Evolutionary conservation across 169 alveolate genomes (phyloP), one percentile per base, ranked within the genome.

Genomic region (Plasmodium coatneyi): DNA sequence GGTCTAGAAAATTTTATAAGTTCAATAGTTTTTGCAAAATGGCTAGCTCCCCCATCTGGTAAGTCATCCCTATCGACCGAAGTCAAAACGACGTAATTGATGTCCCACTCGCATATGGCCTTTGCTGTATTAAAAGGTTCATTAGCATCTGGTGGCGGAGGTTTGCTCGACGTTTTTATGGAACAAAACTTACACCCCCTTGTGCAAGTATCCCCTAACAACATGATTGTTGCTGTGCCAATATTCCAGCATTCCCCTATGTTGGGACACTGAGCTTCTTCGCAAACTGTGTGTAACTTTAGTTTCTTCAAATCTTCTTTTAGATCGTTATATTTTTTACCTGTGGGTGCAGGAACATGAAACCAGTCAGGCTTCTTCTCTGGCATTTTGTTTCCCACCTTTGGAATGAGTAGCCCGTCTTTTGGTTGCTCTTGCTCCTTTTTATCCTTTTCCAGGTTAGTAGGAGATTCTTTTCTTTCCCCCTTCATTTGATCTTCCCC

Each of bases 261-360:
- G 84, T 96, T 96, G 10, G 97, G 97, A 72, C 97, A 96, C 82
- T 96, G 92, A n/a, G 97, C 97, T 90, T 95, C 96, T 71, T 95
- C 96, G 54, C 97, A 96, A 16, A 96, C 97, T 81, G 96, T 95
- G 54, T 95, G 96, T 12, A 95, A 86, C 46, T 92, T 87, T 28
- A 95, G 76, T 46, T 91, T 95, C 12, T 90, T 83, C 28, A 95
- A 74, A 71, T 86, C 94, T 22, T 49, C 14, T 82, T 84, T 70
- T 71, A 95, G 81, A 56, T 71, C 32, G n/a, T 83, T 91, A 49
- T 56, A 95, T 19, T 86, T 81, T 2, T 87, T 54, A 3, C 95
- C 96, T 19, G 84, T 91, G n/a, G 96, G 96, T 7, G 96, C 95
- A 5, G 96, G 95, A n/a, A 95, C 96, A 74, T 92, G 96, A 83